Base-by-base conservation (phyloP, 176 grass and related monocot genomes). In the Carex parvula region DNA sequence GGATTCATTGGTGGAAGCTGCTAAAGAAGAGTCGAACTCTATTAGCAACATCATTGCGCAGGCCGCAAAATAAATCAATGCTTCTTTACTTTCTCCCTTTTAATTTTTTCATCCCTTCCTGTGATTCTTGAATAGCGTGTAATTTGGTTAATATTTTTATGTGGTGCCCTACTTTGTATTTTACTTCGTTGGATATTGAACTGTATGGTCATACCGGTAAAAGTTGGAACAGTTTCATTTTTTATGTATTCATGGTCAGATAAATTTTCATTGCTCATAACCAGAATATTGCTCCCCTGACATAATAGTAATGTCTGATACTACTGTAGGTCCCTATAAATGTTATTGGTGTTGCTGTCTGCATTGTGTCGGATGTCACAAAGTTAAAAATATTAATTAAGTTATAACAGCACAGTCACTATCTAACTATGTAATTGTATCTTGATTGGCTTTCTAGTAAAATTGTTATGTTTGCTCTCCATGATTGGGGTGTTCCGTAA, bases 31-130 rank as follows among this genome's bases (percentile, higher is more conserved):
- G 84, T 82, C 89, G 44, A 64, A 82, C 83, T 97, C 94, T 8
- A 97, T 97, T 82, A 94, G 90, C 68, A 97, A 90, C 77, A 97
- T 94, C 53, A 94, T 97, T 75, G 88, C 89, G 10, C 91, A 97
- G 83, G 91, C 91, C 50, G 85, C 89, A 26, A 97, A 94, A 85
- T 97, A 86, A 87, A 71, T 85, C 7, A 59, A 33, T 86, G 8
- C 5, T 13, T 6, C 42, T 44, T 60, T 77, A 52, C 39, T 18
- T 44, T 80, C 30, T 58, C 50, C 60, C 66, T 66, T 62, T 55
- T 21, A 32, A 46, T 16, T 30, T 11, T 26, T 26, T 63, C 68
- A 33, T 35, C 41, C 15, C 18, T 61, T 70, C 18, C 30, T 24
- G 12, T 74, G 63, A 64, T 88, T 66, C 81, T 86, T 55, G 59